Evolutionary conservation across 179 eudicot genomes (phyloP), one percentile per base, ranked within the genome.

Genomic region (Actinidia polygama): DNA sequence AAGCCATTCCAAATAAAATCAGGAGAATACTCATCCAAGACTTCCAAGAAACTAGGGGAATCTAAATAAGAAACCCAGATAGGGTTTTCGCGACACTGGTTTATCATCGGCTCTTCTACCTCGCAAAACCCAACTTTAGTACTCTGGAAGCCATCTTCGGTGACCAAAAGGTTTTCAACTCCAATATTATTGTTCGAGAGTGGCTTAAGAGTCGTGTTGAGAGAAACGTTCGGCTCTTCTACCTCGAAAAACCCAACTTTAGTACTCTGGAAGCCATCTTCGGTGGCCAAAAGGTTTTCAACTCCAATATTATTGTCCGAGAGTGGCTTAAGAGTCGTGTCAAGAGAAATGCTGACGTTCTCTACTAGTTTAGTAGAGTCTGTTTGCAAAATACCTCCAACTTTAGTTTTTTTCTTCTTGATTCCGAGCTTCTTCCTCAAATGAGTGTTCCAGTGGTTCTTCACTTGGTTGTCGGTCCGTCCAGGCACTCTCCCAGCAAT

Each of bases 371-470:
- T 16, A 0, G 7, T 8, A 0, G 80, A 46, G 5, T 16, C 10
- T 16, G 16, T 54, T 74, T n/a, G 61, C 3, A 83, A 64, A 12
- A 79, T 21, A n/a, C 47, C 46, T 84, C 64, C 47, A 21, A 40
- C 6, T 51, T 58, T 75, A 16, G 24, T 10, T 54, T 49, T 81
- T 5, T 49, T 36, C 40, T 78, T 73, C 44, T 18, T 73, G 8
- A 67, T 19, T 10, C 88, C 84, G 54, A 83, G 81, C 71, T 83
- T 86, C 80, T 79, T 86, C 82, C 88, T 86, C 76, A 86, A 86
- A 86, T 86, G 88, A 80, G 84, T 80, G 76, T 86, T 83, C 88
- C 84, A 86, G 55, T 83, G 83, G 66, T 86, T 86, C 69, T 86
- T 86, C 11, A 86, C 86, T 75, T 83, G 86, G 64, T 86, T 86